Evolutionary conservation across 73 alveolate species (phyloP), one percentile per base, ranked within the genome.

Genomic region (Paramecium caudatum): DNA sequence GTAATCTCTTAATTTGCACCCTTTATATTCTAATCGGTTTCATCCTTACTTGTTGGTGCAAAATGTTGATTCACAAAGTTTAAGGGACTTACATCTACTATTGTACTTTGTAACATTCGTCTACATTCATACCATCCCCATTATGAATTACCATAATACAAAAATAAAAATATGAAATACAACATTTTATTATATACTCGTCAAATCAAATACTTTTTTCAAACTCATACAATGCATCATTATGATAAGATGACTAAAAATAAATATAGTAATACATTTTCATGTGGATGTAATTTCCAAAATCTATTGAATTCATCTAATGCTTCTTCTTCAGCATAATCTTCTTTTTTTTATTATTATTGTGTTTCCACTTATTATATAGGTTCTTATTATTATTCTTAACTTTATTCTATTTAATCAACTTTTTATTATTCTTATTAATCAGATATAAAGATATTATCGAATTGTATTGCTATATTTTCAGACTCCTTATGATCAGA

Each of bases 1-100:
- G 88, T 74, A 41, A 17, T 43, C 5, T 74, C 36, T 74, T 74
- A 13, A 45, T 74, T 74, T 10, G 88, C 88, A 19, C 88, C 88
- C 8, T 41, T 74, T 12, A 43, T 43, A 21, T 63, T 7, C 19
- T 45, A 37, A 74, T 74, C 43, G 6, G 68, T 19, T 4, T 41
- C 68, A 37, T 74, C 88, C 16, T 74, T 36, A 16, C 27, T 37
- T 9, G 68, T 74, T 1, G 88, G 88, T 41, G 21, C 32, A 47
- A 74, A 74, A 19, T 74, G 15, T 74, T 74, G 23, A 45, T 74
- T 45, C 19, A 41, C 43, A 43, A 74, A 74, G 17, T 74, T 74
- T n/a, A 74, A 43, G 15, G 88, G 62, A 45, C 43, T 74, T 3
- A 74, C 88, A 39, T 74, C 70, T 3, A 7, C 80, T 12, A 19